Evolutionary conservation across 2,329 filamentous ascomycete genomes (phyloP), one percentile per base, ranked within the genome.

Genomic region (Fusarium siculi): DNA sequence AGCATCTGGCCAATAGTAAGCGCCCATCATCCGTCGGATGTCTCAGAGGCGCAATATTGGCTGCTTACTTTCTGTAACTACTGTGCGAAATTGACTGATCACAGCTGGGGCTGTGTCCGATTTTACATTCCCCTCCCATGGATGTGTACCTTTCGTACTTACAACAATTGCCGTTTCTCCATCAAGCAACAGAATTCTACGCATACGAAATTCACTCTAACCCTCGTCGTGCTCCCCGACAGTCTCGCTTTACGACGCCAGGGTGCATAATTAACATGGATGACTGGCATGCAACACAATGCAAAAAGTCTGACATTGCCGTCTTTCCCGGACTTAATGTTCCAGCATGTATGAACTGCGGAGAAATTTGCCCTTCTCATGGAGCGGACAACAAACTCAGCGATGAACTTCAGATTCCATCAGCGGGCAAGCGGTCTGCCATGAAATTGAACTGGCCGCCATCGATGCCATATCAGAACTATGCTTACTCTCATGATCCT

Each of bases 181-280:
- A 5, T 49, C 14, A 0, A 30, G 0, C 19, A 32, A n/a, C 9
- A 47, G 8, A n/a, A n/a, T 11, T 16, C 1, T 47, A 2, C 7
- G 0, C 16, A 6, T 14, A 0, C 7, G 25, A 2, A n/a, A 16
- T 16, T 16, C 0, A 7, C 15, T n/a, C 4, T 16, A 16, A 12
- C 12, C 0, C 1, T 19, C 15, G 19, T 15, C 25, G 4, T 4
- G 5, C 21, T 28, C 5, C 3, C 18, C 6, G 1, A 7, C 6
- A 50, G 3, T 4, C n/a, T 25, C 8, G 16, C 3, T 21, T 36
- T 36, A 36, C 9, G n/a, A 10, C 32, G 8, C 12, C 9, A 34
- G 8, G 6, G 2, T 5, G 1, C 4, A 19, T 2, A 25, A 11
- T 25, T n/a, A 7, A 2, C 0, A 64, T 64, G 61, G 23, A 37